These are phyloP conservation scores for Mycena floridula DNA, from an alignment of 768 basidiomycete species.

Conservation along the genomic window DNA sequence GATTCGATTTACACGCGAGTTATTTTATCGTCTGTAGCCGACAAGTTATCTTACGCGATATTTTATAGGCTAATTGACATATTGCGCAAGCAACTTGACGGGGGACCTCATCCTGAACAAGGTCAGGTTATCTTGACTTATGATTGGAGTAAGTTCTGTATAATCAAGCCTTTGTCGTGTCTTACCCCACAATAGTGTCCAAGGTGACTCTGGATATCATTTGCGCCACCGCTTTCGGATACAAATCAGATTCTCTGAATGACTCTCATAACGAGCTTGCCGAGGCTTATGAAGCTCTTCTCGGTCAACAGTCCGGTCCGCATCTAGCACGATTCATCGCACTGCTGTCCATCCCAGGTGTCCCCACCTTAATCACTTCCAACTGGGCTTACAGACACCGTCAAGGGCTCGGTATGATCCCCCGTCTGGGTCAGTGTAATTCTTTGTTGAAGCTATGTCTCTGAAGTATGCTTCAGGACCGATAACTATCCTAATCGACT, in stretches of 20 bases:
- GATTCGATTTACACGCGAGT: conserved; percentile 37
- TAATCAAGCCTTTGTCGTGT: neutral
- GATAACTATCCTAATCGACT: conserved; percentile 22
- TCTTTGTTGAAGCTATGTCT: neutral
- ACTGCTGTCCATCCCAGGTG: conserved; percentile 31
- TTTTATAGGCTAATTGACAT: conserved; percentile 29
- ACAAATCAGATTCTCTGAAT: conserved; percentile 37
- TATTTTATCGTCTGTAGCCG: neutral
- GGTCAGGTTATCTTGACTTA: conserved; percentile 31
- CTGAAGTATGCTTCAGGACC: conserved; percentile 10
- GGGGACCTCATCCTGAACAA: conserved; percentile 12
- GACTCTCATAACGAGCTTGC: conserved; percentile 42
- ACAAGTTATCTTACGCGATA: neutral
- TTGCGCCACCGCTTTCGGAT: conserved; percentile 44
- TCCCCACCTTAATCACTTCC: conserved; percentile 21
- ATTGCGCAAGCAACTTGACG: conserved; percentile 24
- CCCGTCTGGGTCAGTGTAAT: conserved; percentile 12
- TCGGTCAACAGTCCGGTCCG: conserved; percentile 32
- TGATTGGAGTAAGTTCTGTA: conserved; percentile 36
- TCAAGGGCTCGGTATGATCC: conserved; percentile 20
- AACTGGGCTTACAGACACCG: conserved; percentile 31
- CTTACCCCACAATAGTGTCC: conserved; percentile 28
- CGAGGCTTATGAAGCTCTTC: conserved; percentile 37
- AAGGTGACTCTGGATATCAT: conserved; percentile 50
- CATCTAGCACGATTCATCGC: conserved; percentile 26